phyloP scores from a whole-genome alignment of 495 filamentous ascomycete genomes.

The Diplogelasinospora grovesii region DNA sequence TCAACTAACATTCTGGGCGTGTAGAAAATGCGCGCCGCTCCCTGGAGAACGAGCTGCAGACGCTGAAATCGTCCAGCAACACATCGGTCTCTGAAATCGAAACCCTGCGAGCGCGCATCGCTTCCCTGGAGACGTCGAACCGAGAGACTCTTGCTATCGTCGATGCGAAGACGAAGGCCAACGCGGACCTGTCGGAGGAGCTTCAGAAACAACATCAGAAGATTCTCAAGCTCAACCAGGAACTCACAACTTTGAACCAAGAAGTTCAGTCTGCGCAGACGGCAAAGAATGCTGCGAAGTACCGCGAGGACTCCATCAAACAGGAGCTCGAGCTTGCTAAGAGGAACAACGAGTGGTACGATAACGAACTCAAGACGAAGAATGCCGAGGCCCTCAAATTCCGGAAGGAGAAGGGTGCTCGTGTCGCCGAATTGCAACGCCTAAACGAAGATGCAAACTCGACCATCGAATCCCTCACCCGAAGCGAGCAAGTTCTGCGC shows the following conservation, averaged over 20 bases:
- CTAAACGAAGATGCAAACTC: slow-evolving; percentile 76
- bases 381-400: slow-evolving; percentile 77
- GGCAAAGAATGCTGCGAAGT: slow-evolving; percentile 66
- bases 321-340: slow-evolving; percentile 83
- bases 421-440: slow-evolving; percentile 79
- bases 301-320: slow-evolving; percentile 78
- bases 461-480: slow-evolving; percentile 65
- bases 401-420: slow-evolving; percentile 87
- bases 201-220: slow-evolving; percentile 83
- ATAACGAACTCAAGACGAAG: slow-evolving; percentile 84
- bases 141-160: slow-evolving; percentile 80
- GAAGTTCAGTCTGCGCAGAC: slow-evolving; percentile 73
- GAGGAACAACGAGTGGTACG: slow-evolving; percentile 86
- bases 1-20: slow-evolving; percentile 2
- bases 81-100: slow-evolving; percentile 71
- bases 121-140: slow-evolving; percentile 83
- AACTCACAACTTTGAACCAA: slow-evolving; percentile 73
- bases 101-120: slow-evolving; percentile 68
- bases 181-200: slow-evolving; percentile 79
- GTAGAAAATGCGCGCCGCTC: slow-evolving; percentile 33
- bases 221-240: slow-evolving; percentile 70
- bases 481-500: slow-evolving; percentile 73
- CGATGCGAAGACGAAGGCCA: slow-evolving; percentile 81
- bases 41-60: slow-evolving; percentile 75
- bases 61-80: slow-evolving; percentile 67